These are phyloP conservation scores for Sanghuangporus sanghuang DNA, from an alignment of 1,284 basidiomycete species.

Conservation along the genomic window DNA sequence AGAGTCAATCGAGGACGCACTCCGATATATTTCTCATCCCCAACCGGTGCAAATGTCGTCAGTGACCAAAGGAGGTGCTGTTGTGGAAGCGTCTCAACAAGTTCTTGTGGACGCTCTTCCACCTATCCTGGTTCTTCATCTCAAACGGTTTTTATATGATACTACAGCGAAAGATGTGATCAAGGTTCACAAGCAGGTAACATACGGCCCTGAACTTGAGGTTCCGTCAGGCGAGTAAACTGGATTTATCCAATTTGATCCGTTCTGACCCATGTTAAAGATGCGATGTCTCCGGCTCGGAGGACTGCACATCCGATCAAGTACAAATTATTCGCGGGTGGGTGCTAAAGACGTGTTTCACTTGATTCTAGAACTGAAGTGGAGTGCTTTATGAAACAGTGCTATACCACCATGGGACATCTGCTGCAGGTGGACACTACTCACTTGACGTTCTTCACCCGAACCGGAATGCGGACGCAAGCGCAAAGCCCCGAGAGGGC, in stretches of 20 bases:
- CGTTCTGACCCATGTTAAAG: conserved; percentile 30
- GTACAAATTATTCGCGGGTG: conserved; percentile 88
- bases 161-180: conserved; percentile 72
- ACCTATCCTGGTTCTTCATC: conserved; percentile 82
- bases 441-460: conserved; percentile 89
- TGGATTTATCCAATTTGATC: conserved; percentile 1
- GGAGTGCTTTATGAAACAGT: conserved; percentile 37
- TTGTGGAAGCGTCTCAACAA: conserved; percentile 83
- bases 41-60: conserved; percentile 77
- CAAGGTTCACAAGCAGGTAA: conserved; percentile 82
- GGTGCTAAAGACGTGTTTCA: conserved; percentile 24
- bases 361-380: not conserved
- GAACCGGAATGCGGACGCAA: conserved; percentile 47
- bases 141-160: conserved; percentile 94
- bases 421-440: conserved; percentile 93
- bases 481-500: conserved; percentile 43
- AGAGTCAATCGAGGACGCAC: conserved; percentile 78
- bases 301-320: conserved; percentile 43
- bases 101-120: conserved; percentile 86
- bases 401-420: conserved; percentile 91
- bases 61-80: conserved; percentile 49
- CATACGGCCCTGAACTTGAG: conserved; percentile 75
- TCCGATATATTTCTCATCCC: conserved; percentile 74
- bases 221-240: conserved; percentile 56
- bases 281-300: conserved; percentile 61